Percentiles rank a stretch among this genome's conserved stretches.
Evolutionary conservation across 2,329 filamentous ascomycete species (phyloP).

Genomic region (Epichloe sibirici): DNA sequence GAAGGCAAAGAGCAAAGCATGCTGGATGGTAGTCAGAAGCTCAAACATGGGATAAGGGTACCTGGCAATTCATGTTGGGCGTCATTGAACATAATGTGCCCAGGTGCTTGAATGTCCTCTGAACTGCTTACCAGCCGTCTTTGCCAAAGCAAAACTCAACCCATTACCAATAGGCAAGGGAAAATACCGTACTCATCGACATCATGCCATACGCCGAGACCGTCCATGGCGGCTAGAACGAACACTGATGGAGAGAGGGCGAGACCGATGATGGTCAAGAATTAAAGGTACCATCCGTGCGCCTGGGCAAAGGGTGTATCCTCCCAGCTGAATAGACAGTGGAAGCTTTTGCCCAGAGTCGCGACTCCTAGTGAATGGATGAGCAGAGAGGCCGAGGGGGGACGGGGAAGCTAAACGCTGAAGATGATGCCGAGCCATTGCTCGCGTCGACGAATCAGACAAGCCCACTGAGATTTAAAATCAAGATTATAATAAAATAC

Average conservation of each 20-base stretch:
- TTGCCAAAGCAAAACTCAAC: slow-evolving; percentile 57
- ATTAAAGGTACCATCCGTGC: slow-evolving; percentile 59
- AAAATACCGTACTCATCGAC: slow-evolving; percentile 43
- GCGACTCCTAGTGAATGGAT: slow-evolving; percentile 44
- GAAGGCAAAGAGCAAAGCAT: slow-evolving; percentile 54
- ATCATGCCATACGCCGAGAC: slow-evolving; percentile 48
- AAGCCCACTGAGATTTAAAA: neutral
- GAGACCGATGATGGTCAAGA: slow-evolving; percentile 63
- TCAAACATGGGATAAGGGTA: slow-evolving; percentile 84
- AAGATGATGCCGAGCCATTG: slow-evolving; percentile 43
- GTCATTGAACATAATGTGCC: neutral
- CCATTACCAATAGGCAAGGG: slow-evolving; percentile 65
- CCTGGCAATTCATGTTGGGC: slow-evolving; percentile 24
- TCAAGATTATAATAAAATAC: neutral
- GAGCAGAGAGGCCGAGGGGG: slow-evolving; percentile 49
- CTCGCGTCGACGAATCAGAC: neutral
- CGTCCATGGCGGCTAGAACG: slow-evolving; percentile 52
- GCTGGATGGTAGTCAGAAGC: slow-evolving; percentile 50
- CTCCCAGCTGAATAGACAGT: slow-evolving; percentile 37
- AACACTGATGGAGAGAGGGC: slow-evolving; percentile 50
- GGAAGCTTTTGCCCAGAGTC: slow-evolving; percentile 42
- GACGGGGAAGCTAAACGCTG: slow-evolving; percentile 57
- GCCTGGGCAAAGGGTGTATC: slow-evolving; percentile 41
- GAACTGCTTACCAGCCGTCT: slow-evolving; percentile 46
- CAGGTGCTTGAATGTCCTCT: neutral